Evolutionary conservation across 2,329 filamentous ascomycete genomes (phyloP).

Genomic region (Aaosphaeria arxii): DNA sequence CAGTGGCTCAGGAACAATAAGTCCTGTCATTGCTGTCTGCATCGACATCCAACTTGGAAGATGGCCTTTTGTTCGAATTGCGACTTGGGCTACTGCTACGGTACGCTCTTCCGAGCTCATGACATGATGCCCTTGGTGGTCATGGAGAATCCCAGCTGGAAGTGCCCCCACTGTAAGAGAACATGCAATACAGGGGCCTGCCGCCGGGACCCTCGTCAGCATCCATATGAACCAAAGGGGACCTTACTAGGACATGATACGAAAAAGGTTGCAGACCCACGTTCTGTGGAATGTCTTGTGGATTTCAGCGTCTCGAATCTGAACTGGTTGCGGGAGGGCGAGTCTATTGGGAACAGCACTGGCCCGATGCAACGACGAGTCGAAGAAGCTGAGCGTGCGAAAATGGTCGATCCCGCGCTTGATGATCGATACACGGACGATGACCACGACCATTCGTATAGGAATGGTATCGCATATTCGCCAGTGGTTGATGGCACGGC

Average conservation of each 20-base stretch:
- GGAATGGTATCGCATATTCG: conserved; percentile 43
- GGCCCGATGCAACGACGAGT: conserved; percentile 47
- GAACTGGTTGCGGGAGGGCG: conserved; percentile 67
- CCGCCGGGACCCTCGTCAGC: conserved; percentile 64
- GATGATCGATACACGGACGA: conserved; percentile 46
- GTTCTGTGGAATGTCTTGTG: conserved; percentile 85
- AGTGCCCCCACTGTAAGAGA: conserved; percentile 80
- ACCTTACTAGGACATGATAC: conserved; percentile 91
- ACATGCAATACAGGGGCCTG: conserved; percentile 88
- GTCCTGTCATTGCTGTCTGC: conserved; percentile 78
- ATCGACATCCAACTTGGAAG: conserved; percentile 79
- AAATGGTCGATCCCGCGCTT: conserved; percentile 44
- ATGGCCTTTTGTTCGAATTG: conserved; percentile 79
- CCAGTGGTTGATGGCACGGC: conserved; percentile 24
- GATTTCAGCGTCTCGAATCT: conserved; percentile 90
- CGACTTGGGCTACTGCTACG: conserved; percentile 80
- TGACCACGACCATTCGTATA: conserved; percentile 26
- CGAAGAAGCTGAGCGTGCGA: conserved; percentile 54
- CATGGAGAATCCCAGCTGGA: conserved; percentile 79
- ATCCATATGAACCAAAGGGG: conserved; percentile 80
- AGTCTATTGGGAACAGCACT: conserved; percentile 42
- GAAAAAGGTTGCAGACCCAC: conserved; percentile 80
- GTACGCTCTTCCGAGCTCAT: conserved; percentile 86
- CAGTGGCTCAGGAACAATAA: conserved; percentile 50
- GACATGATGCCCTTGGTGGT: conserved; percentile 82